Evolutionary conservation across 495 filamentous ascomycete genomes (phyloP).

Genomic region (Pseudotulostoma volvatum): DNA sequence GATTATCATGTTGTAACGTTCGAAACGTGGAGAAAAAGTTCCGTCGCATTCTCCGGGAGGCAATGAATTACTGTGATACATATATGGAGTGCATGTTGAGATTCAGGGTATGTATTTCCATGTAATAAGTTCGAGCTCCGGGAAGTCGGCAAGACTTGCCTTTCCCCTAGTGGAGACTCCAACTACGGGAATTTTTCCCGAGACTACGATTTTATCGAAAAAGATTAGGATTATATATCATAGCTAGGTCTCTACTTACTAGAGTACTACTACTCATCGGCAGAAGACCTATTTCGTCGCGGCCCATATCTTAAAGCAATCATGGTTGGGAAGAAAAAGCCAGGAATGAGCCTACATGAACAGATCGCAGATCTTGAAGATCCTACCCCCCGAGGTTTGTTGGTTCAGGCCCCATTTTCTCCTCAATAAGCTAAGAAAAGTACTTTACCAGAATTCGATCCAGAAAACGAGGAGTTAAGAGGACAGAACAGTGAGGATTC

Average conservation of each 20-base stretch:
- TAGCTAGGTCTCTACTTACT: too few species aligned
- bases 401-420: background rate
- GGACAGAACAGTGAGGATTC: conserved; percentile 37
- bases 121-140: background rate
- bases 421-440: background rate
- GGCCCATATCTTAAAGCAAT: too few species aligned
- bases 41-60: conserved; percentile 4
- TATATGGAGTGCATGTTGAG: background rate
- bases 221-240: too few species aligned
- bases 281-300: too few species aligned
- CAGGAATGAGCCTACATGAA: conserved; percentile 36
- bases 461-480: conserved; percentile 51
- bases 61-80: background rate
- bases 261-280: too few species aligned
- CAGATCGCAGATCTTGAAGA: conserved; percentile 50
- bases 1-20: conserved; percentile 72
- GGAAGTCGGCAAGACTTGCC: conserved; percentile 2
- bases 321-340: conserved; percentile 13
- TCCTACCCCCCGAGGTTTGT: conserved; percentile 42
- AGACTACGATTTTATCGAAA: too few species aligned
- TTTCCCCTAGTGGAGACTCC: background rate
- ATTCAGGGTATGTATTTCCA: background rate
- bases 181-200: background rate
- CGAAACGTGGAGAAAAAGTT: conserved; percentile 47
- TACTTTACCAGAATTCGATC: conserved; percentile 58